These are phyloP conservation scores for Alternaria burnsii DNA, from an alignment of 2,329 filamentous ascomycete genomes.

Conservation along the genomic window DNA sequence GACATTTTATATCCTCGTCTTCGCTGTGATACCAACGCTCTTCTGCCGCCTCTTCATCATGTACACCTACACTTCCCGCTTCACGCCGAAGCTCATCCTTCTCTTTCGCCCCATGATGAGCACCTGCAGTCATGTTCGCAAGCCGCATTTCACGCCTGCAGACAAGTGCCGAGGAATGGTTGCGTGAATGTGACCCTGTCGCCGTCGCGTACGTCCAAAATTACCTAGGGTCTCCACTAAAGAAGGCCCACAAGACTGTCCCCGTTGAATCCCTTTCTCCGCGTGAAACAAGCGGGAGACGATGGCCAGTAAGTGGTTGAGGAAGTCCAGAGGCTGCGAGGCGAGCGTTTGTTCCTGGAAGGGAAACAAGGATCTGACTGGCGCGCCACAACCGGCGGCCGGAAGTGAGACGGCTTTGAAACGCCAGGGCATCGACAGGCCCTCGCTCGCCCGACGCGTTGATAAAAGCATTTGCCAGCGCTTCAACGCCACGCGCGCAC, in stretches of 20 bases:
- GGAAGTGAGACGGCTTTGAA: conserved; percentile 34
- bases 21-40: conserved; percentile 31
- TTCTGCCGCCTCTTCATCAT: conserved; percentile 32
- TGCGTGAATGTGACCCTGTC: conserved; percentile 43
- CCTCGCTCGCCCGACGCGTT: conserved; percentile 32
- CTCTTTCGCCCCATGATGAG: conserved; percentile 37
- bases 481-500: conserved; percentile 36
- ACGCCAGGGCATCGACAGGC: conserved; percentile 23
- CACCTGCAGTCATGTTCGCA: conserved; percentile 33
- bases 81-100: conserved; percentile 36
- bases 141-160: conserved; percentile 33
- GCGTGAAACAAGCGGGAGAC: conserved; percentile 46
- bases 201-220: conserved; percentile 33
- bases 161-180: conserved; percentile 26
- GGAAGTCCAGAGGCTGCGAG: conserved; percentile 34
- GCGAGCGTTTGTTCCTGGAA: conserved; percentile 39
- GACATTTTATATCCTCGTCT: conserved; percentile 40
- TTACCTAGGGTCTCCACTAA: conserved; percentile 31
- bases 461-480: conserved; percentile 31
- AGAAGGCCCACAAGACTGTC: conserved; percentile 37
- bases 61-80: conserved; percentile 24
- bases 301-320: conserved; percentile 39
- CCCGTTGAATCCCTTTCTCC: conserved; percentile 27
- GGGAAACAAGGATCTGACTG: conserved; percentile 27
- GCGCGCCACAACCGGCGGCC: conserved; percentile 39